Conservation (phyloP, 2,329 filamentous ascomycete species). For the Colletotrichum ledebouriae region DNA sequence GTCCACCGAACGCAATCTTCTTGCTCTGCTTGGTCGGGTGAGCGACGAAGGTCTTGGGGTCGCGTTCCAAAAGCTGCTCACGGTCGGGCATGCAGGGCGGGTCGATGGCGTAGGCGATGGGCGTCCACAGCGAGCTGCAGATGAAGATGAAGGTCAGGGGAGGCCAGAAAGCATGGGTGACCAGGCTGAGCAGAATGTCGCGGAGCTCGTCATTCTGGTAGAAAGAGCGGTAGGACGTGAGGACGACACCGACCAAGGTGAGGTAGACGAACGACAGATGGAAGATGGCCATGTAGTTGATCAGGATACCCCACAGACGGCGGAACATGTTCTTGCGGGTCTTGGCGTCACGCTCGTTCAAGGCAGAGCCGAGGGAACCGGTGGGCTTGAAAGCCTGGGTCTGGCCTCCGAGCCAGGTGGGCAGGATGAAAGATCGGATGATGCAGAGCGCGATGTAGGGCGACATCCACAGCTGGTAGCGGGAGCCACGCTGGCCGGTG, state of each 20-base stretch:
- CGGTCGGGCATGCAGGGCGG: slow-evolving; percentile 70
- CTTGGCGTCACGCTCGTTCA: slow-evolving; percentile 70
- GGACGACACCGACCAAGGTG: slow-evolving; percentile 62
- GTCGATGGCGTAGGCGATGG: slow-evolving; percentile 71
- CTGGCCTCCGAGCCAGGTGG: slow-evolving; percentile 71
- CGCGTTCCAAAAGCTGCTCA: slow-evolving; percentile 67
- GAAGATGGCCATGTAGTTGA: slow-evolving; percentile 68
- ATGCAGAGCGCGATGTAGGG: slow-evolving; percentile 72
- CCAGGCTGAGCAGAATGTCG: slow-evolving; percentile 62
- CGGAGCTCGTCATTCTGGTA: slow-evolving; percentile 52
- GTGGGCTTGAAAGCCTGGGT: slow-evolving; percentile 72
- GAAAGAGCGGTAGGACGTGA: slow-evolving; percentile 66
- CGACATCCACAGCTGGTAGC: slow-evolving; percentile 73
- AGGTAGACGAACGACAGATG: slow-evolving; percentile 68
- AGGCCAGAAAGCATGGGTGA: slow-evolving; percentile 74
- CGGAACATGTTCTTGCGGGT: slow-evolving; percentile 65
- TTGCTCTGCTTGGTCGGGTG: slow-evolving; percentile 65
- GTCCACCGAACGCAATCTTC: slow-evolving; percentile 67
- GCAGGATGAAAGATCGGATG: slow-evolving; percentile 69
- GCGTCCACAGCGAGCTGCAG: slow-evolving; percentile 68
- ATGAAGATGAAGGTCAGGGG: slow-evolving; percentile 70
- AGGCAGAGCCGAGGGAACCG: slow-evolving; percentile 66
- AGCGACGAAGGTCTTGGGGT: slow-evolving; percentile 67
- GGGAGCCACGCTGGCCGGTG: slow-evolving; percentile 68
- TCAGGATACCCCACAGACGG: slow-evolving; percentile 66